phyloP scores from a whole-genome alignment of 257 asterid species.

The Solanum paucissectum region DNA sequence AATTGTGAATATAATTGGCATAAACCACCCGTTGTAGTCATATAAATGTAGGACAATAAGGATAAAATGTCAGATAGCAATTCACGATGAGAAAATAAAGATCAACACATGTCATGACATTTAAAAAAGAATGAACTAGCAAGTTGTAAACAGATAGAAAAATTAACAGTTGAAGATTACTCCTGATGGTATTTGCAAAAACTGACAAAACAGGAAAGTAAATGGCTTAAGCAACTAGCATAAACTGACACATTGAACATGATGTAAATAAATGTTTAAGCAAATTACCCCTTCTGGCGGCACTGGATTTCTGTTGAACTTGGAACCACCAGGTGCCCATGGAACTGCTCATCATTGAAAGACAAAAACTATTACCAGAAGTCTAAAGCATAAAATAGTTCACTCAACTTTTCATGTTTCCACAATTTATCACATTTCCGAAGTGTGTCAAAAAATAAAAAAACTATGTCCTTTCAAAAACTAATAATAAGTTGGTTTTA shows the following conservation, averaged over 20 bases:
- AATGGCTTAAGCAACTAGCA: background rate
- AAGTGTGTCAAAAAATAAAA: background rate
- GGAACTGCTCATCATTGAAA: conserved; percentile 53
- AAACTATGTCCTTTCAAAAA: background rate
- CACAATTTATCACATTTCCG: background rate
- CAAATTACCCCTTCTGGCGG: conserved; percentile 87
- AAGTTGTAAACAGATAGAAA: background rate
- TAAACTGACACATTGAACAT: background rate
- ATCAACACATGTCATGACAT: background rate
- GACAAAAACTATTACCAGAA: background rate
- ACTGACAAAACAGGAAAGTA: background rate
- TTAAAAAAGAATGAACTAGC: background rate
- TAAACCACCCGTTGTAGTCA: background rate
- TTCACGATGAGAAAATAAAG: background rate
- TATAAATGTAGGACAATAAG: background rate
- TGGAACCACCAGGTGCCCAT: conserved; percentile 99
- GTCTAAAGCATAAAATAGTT: background rate
- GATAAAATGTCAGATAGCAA: background rate
- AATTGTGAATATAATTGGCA: background rate
- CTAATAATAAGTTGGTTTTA: background rate
- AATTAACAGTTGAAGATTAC: background rate
- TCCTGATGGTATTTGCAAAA: background rate
- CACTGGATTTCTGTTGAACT: conserved; percentile 81
- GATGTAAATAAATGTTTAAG: background rate
- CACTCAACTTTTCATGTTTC: background rate